phyloP scores from a whole-genome alignment of 495 filamentous ascomycete genomes.

The Emericellopsis terricola region DNA sequence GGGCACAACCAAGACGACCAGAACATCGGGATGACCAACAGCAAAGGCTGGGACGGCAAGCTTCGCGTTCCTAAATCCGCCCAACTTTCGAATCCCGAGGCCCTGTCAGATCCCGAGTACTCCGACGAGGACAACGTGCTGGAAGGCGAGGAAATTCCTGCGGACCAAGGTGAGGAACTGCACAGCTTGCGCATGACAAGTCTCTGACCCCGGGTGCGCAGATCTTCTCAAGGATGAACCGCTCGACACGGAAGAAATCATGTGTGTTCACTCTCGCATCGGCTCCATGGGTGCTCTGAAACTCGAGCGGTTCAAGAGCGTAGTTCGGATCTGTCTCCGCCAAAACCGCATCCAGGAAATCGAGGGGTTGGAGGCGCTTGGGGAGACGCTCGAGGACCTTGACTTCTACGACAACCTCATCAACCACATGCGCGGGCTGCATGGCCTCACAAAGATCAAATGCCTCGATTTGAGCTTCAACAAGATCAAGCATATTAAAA shows the following conservation, averaged over 20 bases:
- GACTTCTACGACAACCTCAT: slow-evolving; percentile 99
- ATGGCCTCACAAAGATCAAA: slow-evolving; percentile 53
- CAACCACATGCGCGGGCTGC: slow-evolving; percentile 67
- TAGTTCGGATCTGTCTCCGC: slow-evolving; percentile 72
- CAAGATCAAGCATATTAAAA: slow-evolving; percentile 97
- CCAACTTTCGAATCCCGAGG: slow-evolving; percentile 55
- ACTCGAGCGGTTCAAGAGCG: slow-evolving; percentile 64
- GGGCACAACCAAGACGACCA: slow-evolving; percentile 20
- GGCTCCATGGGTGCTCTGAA: slow-evolving; percentile 57
- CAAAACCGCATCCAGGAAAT: slow-evolving; percentile 80
- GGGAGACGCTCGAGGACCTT: slow-evolving; percentile 53
- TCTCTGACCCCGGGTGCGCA: slow-evolving; percentile 4
- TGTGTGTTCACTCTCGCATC: slow-evolving; percentile 74
- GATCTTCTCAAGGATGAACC: slow-evolving; percentile 37
- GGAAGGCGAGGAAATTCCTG: slow-evolving; percentile 54
- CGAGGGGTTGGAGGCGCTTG: slow-evolving; percentile 49
- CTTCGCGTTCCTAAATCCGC: slow-evolving; percentile 48
- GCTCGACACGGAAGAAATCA: slow-evolving; percentile 54
- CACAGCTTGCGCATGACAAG: not conserved
- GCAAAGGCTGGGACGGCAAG: slow-evolving; percentile 90
- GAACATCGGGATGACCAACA: slow-evolving; percentile 30
- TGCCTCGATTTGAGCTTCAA: slow-evolving; percentile 92
- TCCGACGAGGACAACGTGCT: slow-evolving; percentile 63
- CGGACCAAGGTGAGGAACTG: slow-evolving; percentile 51
- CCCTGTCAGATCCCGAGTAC: slow-evolving; percentile 65